Base-by-base conservation (phyloP, 2,329 filamentous ascomycete genomes). In the Talaromyces islandicus region DNA sequence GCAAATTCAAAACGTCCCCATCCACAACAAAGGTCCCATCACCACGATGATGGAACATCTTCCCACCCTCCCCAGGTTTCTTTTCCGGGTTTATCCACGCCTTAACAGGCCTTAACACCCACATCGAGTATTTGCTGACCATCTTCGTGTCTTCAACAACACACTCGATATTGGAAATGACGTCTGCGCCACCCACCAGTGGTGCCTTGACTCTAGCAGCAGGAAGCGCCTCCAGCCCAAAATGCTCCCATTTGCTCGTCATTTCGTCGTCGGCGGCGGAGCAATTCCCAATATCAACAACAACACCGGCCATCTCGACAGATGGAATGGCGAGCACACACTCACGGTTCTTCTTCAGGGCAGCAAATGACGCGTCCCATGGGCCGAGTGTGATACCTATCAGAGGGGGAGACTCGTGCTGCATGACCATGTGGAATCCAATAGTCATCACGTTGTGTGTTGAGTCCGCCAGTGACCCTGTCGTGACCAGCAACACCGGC, bases 391-490 rank as follows among this genome's bases (percentile, higher is more conserved):
- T 68, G 38, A 71, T 67, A 38, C 69, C 71, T 32, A 74, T 64
- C 7, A 75, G 66, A 25, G 70, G 67, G 1, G 73, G 73, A 17
- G 65, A 66, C 54, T 71, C 69, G 63, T 75, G 71, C 62, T 73
- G 71, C 60, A 74, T 66, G 61, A 75, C 69, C 71, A 74, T 75
- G 63, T 75, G 73, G 65, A 75, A 74, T 55, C 72, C 73, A 57
- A 74, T 68, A 9, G 73, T 74, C 72, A 74, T 74, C 57, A 74
- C 62, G 46, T 74, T 74, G 65, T 74, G 72, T 7, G 71, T 71
- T 30, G 56, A 60, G 30, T 70, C 65, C n/a, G 65, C 62, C 9
- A 72, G 63, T 56, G 67, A 68, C 17, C 71, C 71, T 68, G 71
- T 73, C 29, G 71, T 70, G 50, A 73, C 70, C 30, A 74, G 65